Evolutionary conservation across 78 protist species (phyloP).

Genomic region (Pigoraptor vietnamica): DNA sequence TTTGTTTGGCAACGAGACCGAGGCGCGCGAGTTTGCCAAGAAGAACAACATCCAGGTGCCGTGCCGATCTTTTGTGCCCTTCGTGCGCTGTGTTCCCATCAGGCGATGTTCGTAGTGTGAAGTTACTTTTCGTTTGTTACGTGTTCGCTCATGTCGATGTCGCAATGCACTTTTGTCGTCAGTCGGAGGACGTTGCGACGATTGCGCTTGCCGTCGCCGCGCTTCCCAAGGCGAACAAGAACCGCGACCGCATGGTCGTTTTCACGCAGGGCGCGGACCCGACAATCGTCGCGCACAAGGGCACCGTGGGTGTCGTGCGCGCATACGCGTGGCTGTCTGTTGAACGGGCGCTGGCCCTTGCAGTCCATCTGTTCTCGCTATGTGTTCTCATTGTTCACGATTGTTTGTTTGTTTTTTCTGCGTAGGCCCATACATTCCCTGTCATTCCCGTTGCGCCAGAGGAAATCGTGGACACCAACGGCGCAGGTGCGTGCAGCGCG

Average conservation of each 20-base stretch:
- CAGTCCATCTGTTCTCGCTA: too few relatives aligned
- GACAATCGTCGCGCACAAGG: constrained; percentile 67
- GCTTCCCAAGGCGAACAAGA: constrained; percentile 53
- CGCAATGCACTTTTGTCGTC: too few relatives aligned
- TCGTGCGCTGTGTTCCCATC: too few relatives aligned
- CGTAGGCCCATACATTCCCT: not conserved
- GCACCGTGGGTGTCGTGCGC: not conserved
- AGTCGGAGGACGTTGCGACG: constrained; percentile 44
- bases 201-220: constrained; percentile 65
- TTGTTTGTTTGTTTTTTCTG: not conserved
- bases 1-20: constrained; percentile 91
- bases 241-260: constrained; percentile 75
- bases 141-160: too few relatives aligned
- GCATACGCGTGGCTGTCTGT: not conserved
- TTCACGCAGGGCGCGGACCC: constrained; percentile 90
- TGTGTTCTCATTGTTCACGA: too few relatives aligned
- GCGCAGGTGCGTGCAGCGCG: too few relatives aligned
- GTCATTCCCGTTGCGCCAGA: constrained; percentile 26
- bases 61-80: too few relatives aligned
- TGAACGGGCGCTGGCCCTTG: not conserved
- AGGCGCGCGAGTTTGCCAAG: constrained; percentile 47
- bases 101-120: too few relatives aligned
- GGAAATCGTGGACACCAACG: constrained; percentile 93
- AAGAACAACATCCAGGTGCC: not conserved
- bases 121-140: too few relatives aligned